Evolutionary conservation across 2,329 filamentous ascomycete genomes (phyloP).

Genomic region (Acrocalymma vagum): DNA sequence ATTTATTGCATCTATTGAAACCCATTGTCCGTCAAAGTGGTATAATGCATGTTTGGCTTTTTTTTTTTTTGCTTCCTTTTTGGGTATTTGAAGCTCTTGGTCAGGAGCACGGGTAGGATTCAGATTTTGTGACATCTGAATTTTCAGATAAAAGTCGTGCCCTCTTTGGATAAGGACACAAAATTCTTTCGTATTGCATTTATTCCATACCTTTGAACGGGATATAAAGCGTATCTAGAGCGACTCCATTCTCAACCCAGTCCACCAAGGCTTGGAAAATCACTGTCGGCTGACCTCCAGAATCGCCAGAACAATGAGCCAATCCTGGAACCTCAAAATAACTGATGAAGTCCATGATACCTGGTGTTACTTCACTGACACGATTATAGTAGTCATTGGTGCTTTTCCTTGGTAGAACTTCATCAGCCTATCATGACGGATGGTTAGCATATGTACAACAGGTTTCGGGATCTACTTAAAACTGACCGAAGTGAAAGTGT

Average conservation of each 20-base stretch:
- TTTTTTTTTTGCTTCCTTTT: too few relatives aligned
- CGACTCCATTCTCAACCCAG: conserved; percentile 12
- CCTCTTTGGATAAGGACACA: conserved; percentile 26
- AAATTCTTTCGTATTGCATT: conserved; percentile 17
- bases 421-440: conserved; percentile 9
- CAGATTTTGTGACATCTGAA: conserved; percentile 10
- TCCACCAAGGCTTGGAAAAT: conserved; percentile 11
- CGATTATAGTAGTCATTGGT: conserved; percentile 6
- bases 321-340: conserved; percentile 19
- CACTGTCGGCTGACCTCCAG: conserved; percentile 8
- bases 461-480: too few relatives aligned
- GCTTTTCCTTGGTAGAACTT: conserved; percentile 9
- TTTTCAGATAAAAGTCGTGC: conserved; percentile 13
- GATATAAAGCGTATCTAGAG: conserved; percentile 7
- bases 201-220: too few relatives aligned
- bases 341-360: conserved; percentile 13
- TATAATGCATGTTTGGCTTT: too few relatives aligned
- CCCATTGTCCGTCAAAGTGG: too few relatives aligned
- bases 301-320: conserved; percentile 19
- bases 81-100: too few relatives aligned
- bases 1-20: too few relatives aligned
- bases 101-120: conserved; percentile 14
- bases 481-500: too few relatives aligned
- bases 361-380: not conserved
- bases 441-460: too few relatives aligned